These are phyloP conservation scores for Wickerhamiella vanderwaltii DNA, from an alignment of 805 yeast genomes.

Conservation along the genomic window DNA sequence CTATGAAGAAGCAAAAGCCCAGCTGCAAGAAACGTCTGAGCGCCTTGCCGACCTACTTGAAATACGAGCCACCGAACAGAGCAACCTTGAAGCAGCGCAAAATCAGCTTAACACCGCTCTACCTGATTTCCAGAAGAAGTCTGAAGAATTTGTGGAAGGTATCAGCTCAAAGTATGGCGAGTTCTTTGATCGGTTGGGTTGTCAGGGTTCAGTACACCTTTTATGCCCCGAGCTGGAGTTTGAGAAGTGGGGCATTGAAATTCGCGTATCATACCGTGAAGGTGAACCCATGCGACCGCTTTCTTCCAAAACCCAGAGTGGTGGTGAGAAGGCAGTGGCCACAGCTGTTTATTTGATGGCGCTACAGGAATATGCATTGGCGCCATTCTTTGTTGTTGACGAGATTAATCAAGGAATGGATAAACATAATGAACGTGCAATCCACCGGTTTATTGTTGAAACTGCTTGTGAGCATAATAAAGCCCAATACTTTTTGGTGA, in stretches of 20 bases:
- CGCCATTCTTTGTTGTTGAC: conserved; percentile 92
- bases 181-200: conserved; percentile 63
- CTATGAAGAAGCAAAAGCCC: conserved; percentile 11
- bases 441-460: conserved; percentile 74
- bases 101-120: conserved; percentile 4
- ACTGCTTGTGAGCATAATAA: conserved; percentile 55
- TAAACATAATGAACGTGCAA: conserved; percentile 74
- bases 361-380: conserved; percentile 71
- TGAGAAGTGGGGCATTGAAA: conserved; percentile 71
- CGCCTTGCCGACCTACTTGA: conserved; percentile 10
- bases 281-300: conserved; percentile 55
- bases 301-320: conserved; percentile 85
- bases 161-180: conserved; percentile 56
- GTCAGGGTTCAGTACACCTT: conserved; percentile 69
- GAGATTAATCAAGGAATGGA: conserved; percentile 99
- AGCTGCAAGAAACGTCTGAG: conserved; percentile 9
- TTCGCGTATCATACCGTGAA: conserved; percentile 76
- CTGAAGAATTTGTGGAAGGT: neutral
- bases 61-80: neutral
- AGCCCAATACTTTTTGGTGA: conserved; percentile 82
- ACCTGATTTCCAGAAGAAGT: conserved; percentile 5
- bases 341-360: conserved; percentile 86
- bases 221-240: conserved; percentile 33
- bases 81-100: neutral
- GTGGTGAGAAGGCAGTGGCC: conserved; percentile 95